Percentiles rank a stretch among this genome's conserved stretches.
phyloP scores from a whole-genome alignment of 768 basidiomycete genomes.

The Amanita pallidorosea region DNA sequence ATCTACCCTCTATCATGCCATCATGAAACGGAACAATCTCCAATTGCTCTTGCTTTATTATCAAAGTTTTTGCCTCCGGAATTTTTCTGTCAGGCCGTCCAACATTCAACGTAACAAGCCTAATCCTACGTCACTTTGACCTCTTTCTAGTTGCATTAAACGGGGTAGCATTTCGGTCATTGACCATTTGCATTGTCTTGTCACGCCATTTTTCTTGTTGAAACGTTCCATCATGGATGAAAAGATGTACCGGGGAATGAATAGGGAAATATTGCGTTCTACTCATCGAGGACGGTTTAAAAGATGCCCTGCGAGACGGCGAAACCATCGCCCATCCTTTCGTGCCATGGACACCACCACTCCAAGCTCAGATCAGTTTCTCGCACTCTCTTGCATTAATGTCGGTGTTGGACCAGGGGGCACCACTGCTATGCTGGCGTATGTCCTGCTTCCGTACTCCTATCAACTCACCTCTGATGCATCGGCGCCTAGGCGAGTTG shows the following conservation, averaged over 20 bases:
- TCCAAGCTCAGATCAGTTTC: conserved; percentile 31
- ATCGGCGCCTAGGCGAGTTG: conserved; percentile 25
- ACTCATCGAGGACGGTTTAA: background rate
- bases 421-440: conserved; percentile 78
- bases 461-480: background rate
- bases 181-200: background rate
- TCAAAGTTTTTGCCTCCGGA: background rate
- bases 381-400: conserved; percentile 53
- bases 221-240: background rate
- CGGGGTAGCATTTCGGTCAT: background rate
- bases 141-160: background rate
- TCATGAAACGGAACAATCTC: background rate
- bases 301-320: background rate
- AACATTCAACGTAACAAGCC: conserved; percentile 2
- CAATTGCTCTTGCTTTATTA: background rate
- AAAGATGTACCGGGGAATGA: background rate
- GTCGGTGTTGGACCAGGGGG: conserved; percentile 80
- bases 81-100: background rate
- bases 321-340: background rate
- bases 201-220: conserved; percentile 2
- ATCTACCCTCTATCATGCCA: background rate
- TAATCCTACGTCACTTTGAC: conserved; percentile 2
- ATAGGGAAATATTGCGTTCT: conserved; percentile 3
- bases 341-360: conserved; percentile 20
- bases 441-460: conserved; percentile 18